Conservation (phyloP, 352 stramenopile genomes). For the Elongisporangium anandrum region DNA sequence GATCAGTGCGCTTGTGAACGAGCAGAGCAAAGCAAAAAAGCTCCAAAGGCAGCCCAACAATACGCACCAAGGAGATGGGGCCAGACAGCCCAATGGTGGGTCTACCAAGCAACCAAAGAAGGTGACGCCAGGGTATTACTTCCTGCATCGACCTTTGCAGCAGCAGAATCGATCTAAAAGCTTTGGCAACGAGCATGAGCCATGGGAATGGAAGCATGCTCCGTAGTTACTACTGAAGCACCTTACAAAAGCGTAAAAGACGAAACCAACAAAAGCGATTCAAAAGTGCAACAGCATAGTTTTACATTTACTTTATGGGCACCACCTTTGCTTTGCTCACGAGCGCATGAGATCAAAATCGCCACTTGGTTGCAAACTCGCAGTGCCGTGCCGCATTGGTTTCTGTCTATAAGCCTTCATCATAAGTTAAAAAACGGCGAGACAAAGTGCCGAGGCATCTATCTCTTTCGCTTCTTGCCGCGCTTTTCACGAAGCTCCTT, state of each 20-base stretch:
- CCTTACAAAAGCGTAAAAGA: too few species aligned
- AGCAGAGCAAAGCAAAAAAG: conserved; percentile 18
- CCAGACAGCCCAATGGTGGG: background rate
- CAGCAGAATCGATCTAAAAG: background rate
- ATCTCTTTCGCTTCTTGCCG: conserved; percentile 87
- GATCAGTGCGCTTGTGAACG: conserved; percentile 53
- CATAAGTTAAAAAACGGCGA: conserved; percentile 51
- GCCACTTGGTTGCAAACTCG: background rate
- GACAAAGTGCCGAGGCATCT: conserved; percentile 17
- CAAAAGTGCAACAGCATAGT: background rate
- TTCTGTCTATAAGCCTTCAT: conserved; percentile 6
- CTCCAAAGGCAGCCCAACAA: conserved; percentile 1
- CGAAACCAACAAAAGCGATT: background rate
- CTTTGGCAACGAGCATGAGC: conserved; percentile 22
- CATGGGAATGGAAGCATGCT: conserved; percentile 35
- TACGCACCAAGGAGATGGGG: background rate
- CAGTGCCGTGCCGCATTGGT: background rate
- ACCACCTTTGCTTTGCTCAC: background rate
- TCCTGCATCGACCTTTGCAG: conserved; percentile 33
- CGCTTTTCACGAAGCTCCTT: conserved; percentile 76
- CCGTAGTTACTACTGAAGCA: too few species aligned
- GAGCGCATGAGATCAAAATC: background rate
- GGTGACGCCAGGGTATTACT: conserved; percentile 35
- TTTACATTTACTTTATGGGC: background rate
- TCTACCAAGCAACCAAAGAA: background rate